Evolutionary conservation across 2,329 filamentous ascomycete genomes (phyloP).

Genomic region (Paecilomyces sp.): DNA sequence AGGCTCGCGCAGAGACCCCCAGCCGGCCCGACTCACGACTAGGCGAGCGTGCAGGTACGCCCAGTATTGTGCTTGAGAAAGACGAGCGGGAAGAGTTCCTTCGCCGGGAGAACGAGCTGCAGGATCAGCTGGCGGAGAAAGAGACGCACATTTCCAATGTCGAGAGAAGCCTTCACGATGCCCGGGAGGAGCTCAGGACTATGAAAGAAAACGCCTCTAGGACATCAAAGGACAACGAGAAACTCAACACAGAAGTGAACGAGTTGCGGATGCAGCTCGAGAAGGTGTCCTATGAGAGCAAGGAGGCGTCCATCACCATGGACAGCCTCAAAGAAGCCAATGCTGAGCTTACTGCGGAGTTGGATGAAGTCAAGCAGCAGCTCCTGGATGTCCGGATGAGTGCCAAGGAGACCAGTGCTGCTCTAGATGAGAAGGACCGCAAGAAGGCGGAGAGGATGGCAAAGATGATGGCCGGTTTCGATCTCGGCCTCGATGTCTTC

Average conservation of each 20-base stretch:
- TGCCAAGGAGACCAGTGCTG: constrained; percentile 84
- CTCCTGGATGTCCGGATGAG: constrained; percentile 94
- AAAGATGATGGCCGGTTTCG: constrained; percentile 99
- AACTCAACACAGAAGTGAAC: constrained; percentile 75
- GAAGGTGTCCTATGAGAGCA: constrained; percentile 89
- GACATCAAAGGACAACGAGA: constrained; percentile 84
- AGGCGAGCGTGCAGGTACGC: constrained; percentile 79
- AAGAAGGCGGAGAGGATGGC: constrained; percentile 99
- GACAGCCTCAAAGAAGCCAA: constrained; percentile 96
- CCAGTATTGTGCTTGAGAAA: constrained; percentile 82
- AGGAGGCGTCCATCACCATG: constrained; percentile 96
- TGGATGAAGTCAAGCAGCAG: constrained; percentile 95
- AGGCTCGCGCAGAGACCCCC: constrained; percentile 51
- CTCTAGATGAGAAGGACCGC: constrained; percentile 94
- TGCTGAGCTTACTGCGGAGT: constrained; percentile 77
- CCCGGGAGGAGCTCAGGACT: constrained; percentile 76
- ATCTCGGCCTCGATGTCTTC: constrained; percentile 86
- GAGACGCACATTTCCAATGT: constrained; percentile 72
- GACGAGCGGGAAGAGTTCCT: constrained; percentile 96
- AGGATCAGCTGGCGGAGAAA: constrained; percentile 91
- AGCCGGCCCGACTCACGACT: constrained; percentile 57
- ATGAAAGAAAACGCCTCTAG: constrained; percentile 81
- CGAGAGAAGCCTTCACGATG: constrained; percentile 74
- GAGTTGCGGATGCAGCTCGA: constrained; percentile 96
- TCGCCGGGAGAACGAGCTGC: constrained; percentile 89